Evolutionary conservation across 2,329 filamentous ascomycete genomes (phyloP).

Genomic region (Ceratocystis alfenasii): DNA sequence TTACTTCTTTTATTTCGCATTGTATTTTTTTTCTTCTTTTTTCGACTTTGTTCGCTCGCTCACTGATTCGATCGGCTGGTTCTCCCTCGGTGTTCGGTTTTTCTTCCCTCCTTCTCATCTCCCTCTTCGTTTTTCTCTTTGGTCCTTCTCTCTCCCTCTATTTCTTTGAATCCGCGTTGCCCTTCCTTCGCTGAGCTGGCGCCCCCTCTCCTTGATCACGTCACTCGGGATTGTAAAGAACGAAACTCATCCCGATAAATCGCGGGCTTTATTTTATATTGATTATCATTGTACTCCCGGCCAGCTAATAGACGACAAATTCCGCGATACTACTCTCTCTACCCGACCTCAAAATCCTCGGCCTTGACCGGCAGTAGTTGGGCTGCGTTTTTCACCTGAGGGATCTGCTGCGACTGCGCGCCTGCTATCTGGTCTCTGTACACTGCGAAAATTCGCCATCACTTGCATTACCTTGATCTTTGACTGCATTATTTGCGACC

Average conservation of each 20-base stretch:
- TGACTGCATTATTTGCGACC: slow-evolving; percentile 8
- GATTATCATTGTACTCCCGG: not conserved
- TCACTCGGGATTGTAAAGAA: slow-evolving; percentile 10
- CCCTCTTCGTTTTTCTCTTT: slow-evolving; percentile 8
- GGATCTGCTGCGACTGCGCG: not conserved
- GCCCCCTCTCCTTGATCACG: slow-evolving; percentile 13
- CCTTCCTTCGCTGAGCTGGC: slow-evolving; percentile 6
- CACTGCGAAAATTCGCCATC: not conserved
- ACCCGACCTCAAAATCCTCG: not conserved
- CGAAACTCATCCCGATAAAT: not conserved
- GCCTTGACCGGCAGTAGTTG: not conserved
- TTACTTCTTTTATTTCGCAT: slow-evolving; percentile 7
- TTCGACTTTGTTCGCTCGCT: not conserved
- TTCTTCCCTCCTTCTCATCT: slow-evolving; percentile 11
- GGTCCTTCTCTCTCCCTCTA: slow-evolving; percentile 1
- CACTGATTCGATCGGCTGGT: not conserved
- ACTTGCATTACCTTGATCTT: not conserved
- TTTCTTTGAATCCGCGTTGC: not conserved
- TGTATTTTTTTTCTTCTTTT: slow-evolving; percentile 8
- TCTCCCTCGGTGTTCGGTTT: slow-evolving; percentile 9
- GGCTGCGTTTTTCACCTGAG: not conserved
- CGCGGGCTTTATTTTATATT: not conserved
- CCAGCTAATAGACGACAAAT: not conserved
- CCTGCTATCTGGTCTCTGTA: not conserved
- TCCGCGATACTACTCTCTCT: slow-evolving; percentile 8